Evolutionary conservation across 2,329 filamentous ascomycete species (phyloP).

Genomic region (Chalara sp.): DNA sequence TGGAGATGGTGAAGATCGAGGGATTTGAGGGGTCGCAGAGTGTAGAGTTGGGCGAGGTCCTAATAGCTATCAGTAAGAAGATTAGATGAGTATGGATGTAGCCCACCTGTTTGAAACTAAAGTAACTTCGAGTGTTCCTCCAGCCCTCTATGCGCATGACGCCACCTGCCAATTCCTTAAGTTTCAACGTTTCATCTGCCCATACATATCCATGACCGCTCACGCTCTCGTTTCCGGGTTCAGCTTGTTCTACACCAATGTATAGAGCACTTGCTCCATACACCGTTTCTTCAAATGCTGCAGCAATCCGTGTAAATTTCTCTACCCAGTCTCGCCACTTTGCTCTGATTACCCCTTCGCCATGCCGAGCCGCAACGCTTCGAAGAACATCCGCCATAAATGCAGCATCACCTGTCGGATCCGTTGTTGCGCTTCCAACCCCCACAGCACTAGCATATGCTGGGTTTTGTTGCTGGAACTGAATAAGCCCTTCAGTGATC

Average conservation of each 20-base stretch:
- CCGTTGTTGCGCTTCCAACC: conserved; percentile 33
- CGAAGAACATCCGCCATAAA: conserved; percentile 85
- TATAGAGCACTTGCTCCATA: conserved; percentile 89
- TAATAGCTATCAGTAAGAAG: conserved; percentile 31
- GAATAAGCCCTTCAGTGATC: conserved; percentile 75
- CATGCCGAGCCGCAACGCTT: conserved; percentile 79
- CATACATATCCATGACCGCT: conserved; percentile 93
- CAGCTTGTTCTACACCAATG: conserved; percentile 70
- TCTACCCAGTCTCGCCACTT: conserved; percentile 95
- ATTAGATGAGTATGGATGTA: conserved; percentile 14
- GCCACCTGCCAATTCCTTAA: conserved; percentile 83
- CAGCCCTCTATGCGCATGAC: conserved; percentile 93
- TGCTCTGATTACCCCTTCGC: conserved; percentile 81
- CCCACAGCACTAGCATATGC: conserved; percentile 41
- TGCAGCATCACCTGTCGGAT: conserved; percentile 76
- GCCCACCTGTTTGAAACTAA: conserved; percentile 80
- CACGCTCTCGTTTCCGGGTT: conserved; percentile 49
- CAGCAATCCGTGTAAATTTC: conserved; percentile 86
- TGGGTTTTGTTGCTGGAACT: conserved; percentile 78
- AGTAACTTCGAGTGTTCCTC: conserved; percentile 92
- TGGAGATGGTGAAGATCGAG: conserved; percentile 88
- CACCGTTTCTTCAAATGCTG: conserved; percentile 91
- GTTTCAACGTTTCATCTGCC: conserved; percentile 73
- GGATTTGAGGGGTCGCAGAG: conserved; percentile 63
- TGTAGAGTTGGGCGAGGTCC: conserved; percentile 61